Percentiles rank a stretch among this genome's conserved stretches.
phyloP scores from a whole-genome alignment of 2,329 filamentous ascomycete species.

The Metarhizium rileyi region DNA sequence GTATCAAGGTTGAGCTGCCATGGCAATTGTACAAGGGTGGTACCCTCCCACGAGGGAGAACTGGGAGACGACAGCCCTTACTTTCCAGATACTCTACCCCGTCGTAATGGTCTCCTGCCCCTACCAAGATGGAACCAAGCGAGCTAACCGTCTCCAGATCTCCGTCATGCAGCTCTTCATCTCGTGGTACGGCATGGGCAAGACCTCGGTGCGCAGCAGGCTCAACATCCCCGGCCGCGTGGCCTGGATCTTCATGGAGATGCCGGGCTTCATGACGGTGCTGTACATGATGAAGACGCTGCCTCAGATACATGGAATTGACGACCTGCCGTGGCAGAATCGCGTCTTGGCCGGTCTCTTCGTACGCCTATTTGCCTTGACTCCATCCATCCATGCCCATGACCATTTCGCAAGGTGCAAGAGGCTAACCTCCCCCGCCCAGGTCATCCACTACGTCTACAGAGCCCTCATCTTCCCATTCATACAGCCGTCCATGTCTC shows the following conservation, averaged over 20 bases:
- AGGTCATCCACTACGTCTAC: conserved; percentile 82
- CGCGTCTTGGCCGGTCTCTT: conserved; percentile 64
- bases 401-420: background rate
- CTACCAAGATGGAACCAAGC: too few relatives aligned
- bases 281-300: conserved; percentile 70
- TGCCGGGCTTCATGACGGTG: conserved; percentile 64
- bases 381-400: too few relatives aligned
- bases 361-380: conserved; percentile 26
- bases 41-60: conserved; percentile 48
- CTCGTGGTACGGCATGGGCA: conserved; percentile 86
- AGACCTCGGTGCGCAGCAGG: conserved; percentile 65
- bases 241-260: conserved; percentile 85
- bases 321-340: conserved; percentile 64
- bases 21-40: conserved; percentile 44
- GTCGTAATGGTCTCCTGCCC: too few relatives aligned
- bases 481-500: conserved; percentile 85
- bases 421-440: background rate
- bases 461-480: conserved; percentile 76
- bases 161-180: conserved; percentile 64
- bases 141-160: conserved; percentile 38
- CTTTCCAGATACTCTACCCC: conserved; percentile 45
- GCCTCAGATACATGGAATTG: conserved; percentile 46
- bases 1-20: conserved; percentile 14
- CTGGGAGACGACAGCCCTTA: conserved; percentile 41
- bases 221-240: conserved; percentile 84